Evolutionary conservation across 345 rosid species (phyloP).

Genomic region (Corymbia maculata): DNA sequence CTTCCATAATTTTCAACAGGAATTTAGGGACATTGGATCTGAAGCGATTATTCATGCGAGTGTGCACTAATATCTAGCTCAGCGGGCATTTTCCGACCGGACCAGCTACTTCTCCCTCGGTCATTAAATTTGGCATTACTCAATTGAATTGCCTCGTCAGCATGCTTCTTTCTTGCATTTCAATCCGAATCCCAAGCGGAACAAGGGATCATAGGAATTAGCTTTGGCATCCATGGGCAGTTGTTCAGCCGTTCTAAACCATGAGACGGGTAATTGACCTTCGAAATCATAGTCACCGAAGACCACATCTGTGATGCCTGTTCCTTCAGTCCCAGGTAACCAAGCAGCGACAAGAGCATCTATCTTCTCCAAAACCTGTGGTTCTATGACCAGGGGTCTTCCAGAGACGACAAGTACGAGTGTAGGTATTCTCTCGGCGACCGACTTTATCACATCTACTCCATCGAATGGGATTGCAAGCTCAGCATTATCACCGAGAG

Average conservation of each 20-base stretch:
- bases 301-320: slow-evolving; percentile 55
- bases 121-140: not conserved
- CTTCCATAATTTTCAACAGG: not conserved
- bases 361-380: slow-evolving; percentile 40
- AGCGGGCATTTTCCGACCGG: not conserved
- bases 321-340: slow-evolving; percentile 83
- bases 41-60: not conserved
- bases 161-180: not conserved
- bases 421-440: slow-evolving; percentile 56
- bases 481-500: slow-evolving; percentile 42
- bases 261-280: slow-evolving; percentile 64
- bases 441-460: slow-evolving; percentile 26
- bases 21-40: not conserved
- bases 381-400: slow-evolving; percentile 62
- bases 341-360: slow-evolving; percentile 82
- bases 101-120: not conserved
- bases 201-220: slow-evolving; percentile 49
- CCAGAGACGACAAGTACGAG: slow-evolving; percentile 58
- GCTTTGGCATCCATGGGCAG: slow-evolving; percentile 33
- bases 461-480: slow-evolving; percentile 65
- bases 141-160: not conserved
- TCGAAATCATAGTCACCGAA: slow-evolving; percentile 55
- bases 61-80: not conserved
- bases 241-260: slow-evolving; percentile 52
- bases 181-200: slow-evolving; percentile 69